Percentiles rank a stretch among this genome's conserved stretches.
Evolutionary conservation across 1,284 basidiomycete species (phyloP).

Genomic region (Chiua sp.): DNA sequence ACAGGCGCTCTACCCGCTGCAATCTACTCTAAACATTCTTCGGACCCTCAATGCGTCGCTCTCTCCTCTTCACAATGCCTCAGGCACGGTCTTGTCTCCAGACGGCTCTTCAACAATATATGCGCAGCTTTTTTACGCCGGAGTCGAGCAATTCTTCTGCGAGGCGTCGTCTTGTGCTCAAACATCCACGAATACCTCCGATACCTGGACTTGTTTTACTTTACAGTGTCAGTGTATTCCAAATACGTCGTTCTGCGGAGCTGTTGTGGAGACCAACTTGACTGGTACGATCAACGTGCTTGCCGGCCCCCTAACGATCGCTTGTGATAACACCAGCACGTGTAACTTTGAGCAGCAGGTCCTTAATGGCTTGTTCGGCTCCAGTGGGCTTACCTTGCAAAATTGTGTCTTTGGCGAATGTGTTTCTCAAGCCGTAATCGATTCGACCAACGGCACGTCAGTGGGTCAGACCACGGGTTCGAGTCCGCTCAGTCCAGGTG

Average conservation of each 20-base stretch:
- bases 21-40: constrained; percentile 75
- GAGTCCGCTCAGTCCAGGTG: constrained; percentile 69
- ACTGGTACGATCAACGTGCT: constrained; percentile 65
- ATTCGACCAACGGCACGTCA: constrained; percentile 47
- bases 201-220: constrained; percentile 70
- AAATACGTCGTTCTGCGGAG: constrained; percentile 79
- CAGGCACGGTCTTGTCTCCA: constrained; percentile 49
- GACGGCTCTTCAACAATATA: constrained; percentile 66
- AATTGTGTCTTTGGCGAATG: constrained; percentile 88
- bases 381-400: constrained; percentile 68
- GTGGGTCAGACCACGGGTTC: constrained; percentile 32
- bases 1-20: constrained; percentile 71
- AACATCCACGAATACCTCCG: constrained; percentile 44
- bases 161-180: constrained; percentile 73
- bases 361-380: constrained; percentile 74
- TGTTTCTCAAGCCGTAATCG: constrained; percentile 78
- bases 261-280: constrained; percentile 50
- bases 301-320: constrained; percentile 63
- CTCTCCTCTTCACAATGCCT: constrained; percentile 65
- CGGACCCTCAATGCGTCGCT: constrained; percentile 72
- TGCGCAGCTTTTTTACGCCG: constrained; percentile 85
- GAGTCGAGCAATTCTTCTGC: constrained; percentile 87
- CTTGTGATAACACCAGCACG: constrained; percentile 59
- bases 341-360: constrained; percentile 81
- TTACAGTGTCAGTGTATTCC: constrained; percentile 76